Evolutionary conservation across 1,139 yeast genomes (phyloP).

Genomic region (Scheffersomyces lignicola): DNA sequence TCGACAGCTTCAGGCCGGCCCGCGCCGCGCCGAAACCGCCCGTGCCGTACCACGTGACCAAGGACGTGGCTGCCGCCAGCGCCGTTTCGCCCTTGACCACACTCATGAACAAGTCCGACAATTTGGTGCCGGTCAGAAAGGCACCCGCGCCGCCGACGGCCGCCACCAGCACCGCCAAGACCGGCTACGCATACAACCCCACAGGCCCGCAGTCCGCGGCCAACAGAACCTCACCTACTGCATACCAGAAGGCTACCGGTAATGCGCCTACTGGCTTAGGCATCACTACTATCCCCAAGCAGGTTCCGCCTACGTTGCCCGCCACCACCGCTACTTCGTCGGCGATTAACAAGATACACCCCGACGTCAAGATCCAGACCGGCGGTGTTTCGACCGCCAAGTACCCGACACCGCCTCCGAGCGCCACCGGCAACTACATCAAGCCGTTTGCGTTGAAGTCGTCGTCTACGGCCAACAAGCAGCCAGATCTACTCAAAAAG

Average conservation of each 20-base stretch:
- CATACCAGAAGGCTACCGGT: slow-evolving; percentile 4
- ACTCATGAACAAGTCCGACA: slow-evolving; percentile 31
- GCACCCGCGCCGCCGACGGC: slow-evolving; percentile 56
- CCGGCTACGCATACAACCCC: slow-evolving; percentile 5
- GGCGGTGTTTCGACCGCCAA: slow-evolving; percentile 8
- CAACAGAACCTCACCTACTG: slow-evolving; percentile 8
- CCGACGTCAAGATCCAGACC: slow-evolving; percentile 30
- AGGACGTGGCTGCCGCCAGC: slow-evolving; percentile 12
- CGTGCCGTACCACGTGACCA: slow-evolving; percentile 38
- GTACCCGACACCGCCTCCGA: slow-evolving; percentile 17
- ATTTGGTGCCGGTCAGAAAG: slow-evolving; percentile 49
- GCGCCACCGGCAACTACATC: slow-evolving; percentile 18
- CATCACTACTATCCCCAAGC: slow-evolving; percentile 26
- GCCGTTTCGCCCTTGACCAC: slow-evolving; percentile 37
- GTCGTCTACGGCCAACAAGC: slow-evolving; percentile 9
- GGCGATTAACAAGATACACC: slow-evolving; percentile 23
- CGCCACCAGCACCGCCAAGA: slow-evolving; percentile 6
- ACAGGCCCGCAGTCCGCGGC: background rate
- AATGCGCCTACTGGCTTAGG: slow-evolving; percentile 24
- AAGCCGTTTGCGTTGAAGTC: slow-evolving; percentile 18
- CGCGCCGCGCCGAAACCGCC: slow-evolving; percentile 50
- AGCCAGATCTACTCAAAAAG: slow-evolving; percentile 15
- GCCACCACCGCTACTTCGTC: slow-evolving; percentile 6
- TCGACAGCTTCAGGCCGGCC: slow-evolving; percentile 32
- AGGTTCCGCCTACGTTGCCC: slow-evolving; percentile 34